Conservation (phyloP, 441 rosid genomes). For the Pelargonium cotyledonis region DNA sequence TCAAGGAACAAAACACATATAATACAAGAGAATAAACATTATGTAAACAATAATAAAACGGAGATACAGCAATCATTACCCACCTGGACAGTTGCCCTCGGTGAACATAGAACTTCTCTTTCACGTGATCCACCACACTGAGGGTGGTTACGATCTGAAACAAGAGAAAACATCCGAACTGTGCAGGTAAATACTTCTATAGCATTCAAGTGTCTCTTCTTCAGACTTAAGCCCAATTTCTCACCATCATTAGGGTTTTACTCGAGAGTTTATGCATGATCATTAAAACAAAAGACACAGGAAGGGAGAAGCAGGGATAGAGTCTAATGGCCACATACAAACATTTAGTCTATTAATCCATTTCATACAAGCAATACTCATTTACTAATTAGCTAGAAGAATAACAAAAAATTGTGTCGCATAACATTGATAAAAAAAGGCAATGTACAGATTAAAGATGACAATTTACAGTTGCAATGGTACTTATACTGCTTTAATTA, state of each 20-base stretch:
- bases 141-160: conserved; percentile 80
- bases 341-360: too few species aligned
- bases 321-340: neutral
- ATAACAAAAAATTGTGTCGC: neutral
- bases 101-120: conserved; percentile 64
- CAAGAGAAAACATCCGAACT: conserved; percentile 16
- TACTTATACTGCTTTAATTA: too few species aligned
- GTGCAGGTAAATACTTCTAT: neutral
- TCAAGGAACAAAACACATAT: neutral
- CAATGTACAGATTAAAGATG: too few species aligned
- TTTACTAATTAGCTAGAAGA: neutral
- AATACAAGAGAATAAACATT: neutral
- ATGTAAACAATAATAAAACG: neutral
- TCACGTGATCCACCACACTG: conserved; percentile 88
- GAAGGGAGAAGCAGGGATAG: neutral
- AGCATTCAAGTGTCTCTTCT: neutral
- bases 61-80: conserved; percentile 16
- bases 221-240: too few species aligned
- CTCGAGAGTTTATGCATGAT: neutral
- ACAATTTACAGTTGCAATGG: too few species aligned
- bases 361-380: too few species aligned
- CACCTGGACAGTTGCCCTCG: conserved; percentile 50
- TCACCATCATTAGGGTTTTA: too few species aligned
- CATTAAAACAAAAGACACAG: neutral
- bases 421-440: neutral